phyloP scores from a whole-genome alignment of 176 grass and related monocot genomes.

The Poa annua region DNA sequence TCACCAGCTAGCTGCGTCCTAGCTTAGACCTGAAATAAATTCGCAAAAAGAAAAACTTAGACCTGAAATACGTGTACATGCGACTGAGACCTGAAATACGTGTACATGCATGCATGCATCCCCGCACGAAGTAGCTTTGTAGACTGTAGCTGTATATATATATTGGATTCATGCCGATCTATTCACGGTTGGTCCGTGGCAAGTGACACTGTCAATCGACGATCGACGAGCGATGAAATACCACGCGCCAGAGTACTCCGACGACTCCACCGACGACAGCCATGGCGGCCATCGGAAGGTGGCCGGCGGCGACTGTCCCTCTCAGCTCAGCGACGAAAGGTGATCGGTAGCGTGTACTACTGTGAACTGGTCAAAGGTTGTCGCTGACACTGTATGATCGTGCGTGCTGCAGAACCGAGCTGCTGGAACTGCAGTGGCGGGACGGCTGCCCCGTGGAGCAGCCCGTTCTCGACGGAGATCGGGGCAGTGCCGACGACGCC shows the following conservation, averaged over 20 bases:
- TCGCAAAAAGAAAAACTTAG: too few species aligned
- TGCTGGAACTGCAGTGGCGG: slow-evolving; percentile 23
- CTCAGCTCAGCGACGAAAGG: slow-evolving; percentile 22
- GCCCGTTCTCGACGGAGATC: neutral
- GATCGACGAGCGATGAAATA: neutral
- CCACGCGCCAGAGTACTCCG: neutral
- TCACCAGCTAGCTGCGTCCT: neutral
- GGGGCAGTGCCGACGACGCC: neutral
- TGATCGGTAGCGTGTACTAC: too few species aligned
- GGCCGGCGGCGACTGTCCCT: neutral
- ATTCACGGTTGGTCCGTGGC: neutral
- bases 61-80: too few species aligned
- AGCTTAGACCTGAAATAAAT: too few species aligned
- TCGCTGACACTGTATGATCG: neutral
- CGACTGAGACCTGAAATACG: too few species aligned
- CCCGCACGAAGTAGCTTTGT: too few species aligned
- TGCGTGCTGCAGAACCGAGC: slow-evolving; percentile 1
- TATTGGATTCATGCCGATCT: too few species aligned
- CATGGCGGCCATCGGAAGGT: neutral
- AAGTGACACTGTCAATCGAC: neutral
- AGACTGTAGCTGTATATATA: too few species aligned
- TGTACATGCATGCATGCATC: too few species aligned
- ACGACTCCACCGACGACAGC: neutral
- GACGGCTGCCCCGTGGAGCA: slow-evolving; percentile 32
- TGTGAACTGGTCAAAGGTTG: too few species aligned